A percentile compares a stretch with the other conserved stretches of the same genome.
Conservation (phyloP, 2,329 filamentous ascomycete genomes). For the Juglanconis juglandina region DNA sequence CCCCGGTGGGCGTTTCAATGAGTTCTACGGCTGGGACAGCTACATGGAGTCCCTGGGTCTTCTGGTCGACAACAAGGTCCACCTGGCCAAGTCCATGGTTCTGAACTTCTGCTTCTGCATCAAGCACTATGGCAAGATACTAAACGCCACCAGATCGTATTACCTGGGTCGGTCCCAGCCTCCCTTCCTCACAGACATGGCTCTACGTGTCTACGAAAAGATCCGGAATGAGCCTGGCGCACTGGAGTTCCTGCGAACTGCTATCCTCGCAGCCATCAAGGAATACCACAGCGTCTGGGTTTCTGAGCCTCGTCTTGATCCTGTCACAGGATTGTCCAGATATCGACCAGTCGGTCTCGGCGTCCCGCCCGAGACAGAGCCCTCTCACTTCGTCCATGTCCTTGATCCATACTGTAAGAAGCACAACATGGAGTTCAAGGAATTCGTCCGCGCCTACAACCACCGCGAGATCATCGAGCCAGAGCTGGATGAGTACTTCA, state of each 20-base stretch:
- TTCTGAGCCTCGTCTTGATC: conserved; percentile 72
- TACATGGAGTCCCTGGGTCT: conserved; percentile 97
- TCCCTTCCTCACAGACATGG: conserved; percentile 96
- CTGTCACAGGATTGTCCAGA: conserved; percentile 72
- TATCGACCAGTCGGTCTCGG: conserved; percentile 82
- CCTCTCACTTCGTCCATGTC: conserved; percentile 80
- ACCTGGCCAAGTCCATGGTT: conserved; percentile 92
- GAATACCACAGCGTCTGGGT: conserved; percentile 93
- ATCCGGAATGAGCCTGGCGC: conserved; percentile 83
- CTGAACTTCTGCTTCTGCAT: conserved; percentile 97
- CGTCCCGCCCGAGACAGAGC: conserved; percentile 88
- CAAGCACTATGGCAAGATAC: conserved; percentile 95
- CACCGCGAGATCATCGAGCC: conserved; percentile 71
- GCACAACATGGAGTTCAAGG: conserved; percentile 73
- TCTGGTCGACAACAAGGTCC: conserved; percentile 76
- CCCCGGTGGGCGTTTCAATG: conserved; percentile 94
- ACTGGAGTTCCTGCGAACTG: conserved; percentile 73
- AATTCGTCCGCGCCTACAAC: conserved; percentile 91
- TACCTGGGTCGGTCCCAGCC: conserved; percentile 93
- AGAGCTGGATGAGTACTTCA: conserved; percentile 89
- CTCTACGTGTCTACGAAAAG: conserved; percentile 85
- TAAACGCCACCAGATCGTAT: conserved; percentile 95
- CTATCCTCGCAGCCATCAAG: conserved; percentile 90
- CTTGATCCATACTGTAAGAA: conserved; percentile 80
- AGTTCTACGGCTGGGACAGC: conserved; percentile 97